Percentiles rank a stretch among this genome's conserved stretches.
phyloP scores from a whole-genome alignment of 805 yeast species.

The Saccharomycopsis sp. region DNA sequence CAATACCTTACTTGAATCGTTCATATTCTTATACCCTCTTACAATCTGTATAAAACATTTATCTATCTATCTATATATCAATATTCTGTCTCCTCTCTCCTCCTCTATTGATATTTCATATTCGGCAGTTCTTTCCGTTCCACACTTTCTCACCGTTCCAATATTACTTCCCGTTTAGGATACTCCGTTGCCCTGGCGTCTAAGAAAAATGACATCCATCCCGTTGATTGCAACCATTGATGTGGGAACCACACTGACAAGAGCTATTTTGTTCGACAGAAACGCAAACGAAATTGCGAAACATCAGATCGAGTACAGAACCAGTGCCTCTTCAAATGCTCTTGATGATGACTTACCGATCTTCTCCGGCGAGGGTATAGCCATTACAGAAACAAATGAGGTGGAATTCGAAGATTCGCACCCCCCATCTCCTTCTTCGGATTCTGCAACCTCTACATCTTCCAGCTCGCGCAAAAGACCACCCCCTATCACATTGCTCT shows the following conservation, averaged over 20 bases:
- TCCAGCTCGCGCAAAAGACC: slow-evolving; percentile 37
- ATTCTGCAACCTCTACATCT: slow-evolving; percentile 22
- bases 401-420: slow-evolving; percentile 52
- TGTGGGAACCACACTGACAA: slow-evolving; percentile 87
- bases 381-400: slow-evolving; percentile 48
- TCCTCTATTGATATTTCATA: not conserved
- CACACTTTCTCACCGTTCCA: too few relatives aligned
- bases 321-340: slow-evolving; percentile 49
- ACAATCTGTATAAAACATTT: too few relatives aligned
- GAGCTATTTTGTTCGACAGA: slow-evolving; percentile 74
- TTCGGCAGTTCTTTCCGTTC: too few relatives aligned
- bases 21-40: too few relatives aligned
- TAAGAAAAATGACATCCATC: slow-evolving; percentile 8
- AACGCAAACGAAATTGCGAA: slow-evolving; percentile 75
- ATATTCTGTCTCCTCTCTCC: not conserved
- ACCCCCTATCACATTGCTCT: slow-evolving; percentile 54
- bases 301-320: slow-evolving; percentile 84
- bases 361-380: slow-evolving; percentile 69
- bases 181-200: not conserved
- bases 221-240: slow-evolving; percentile 68
- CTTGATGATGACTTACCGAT: slow-evolving; percentile 37
- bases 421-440: not conserved
- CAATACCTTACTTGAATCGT: too few relatives aligned
- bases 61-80: too few relatives aligned
- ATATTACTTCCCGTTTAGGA: too few relatives aligned